Conservation (phyloP, 2,329 filamentous ascomycete species). For the Ceratocystis smalleyi region DNA sequence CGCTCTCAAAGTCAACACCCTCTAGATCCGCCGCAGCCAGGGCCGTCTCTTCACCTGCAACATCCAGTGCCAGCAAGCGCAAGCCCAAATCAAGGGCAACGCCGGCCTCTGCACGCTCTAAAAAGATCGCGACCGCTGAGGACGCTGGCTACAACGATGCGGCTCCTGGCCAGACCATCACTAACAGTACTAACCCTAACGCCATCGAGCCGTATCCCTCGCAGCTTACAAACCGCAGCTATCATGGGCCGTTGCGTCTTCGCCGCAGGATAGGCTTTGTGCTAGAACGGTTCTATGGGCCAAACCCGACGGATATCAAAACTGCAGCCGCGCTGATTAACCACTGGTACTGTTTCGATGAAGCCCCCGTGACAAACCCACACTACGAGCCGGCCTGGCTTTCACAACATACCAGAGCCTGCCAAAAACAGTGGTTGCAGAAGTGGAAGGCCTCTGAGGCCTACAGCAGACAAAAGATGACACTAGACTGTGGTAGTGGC, state of each 20-base stretch:
- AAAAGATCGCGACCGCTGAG: conserved; percentile 16
- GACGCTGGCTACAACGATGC: conserved; percentile 20
- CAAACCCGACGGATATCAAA: conserved; percentile 18
- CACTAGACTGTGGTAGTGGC: conserved; percentile 21
- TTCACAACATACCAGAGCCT: conserved; percentile 14
- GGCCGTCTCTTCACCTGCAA: conserved; percentile 22
- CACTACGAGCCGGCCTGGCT: conserved; percentile 19
- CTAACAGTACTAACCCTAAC: conserved; percentile 20
- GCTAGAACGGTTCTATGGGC: conserved; percentile 20
- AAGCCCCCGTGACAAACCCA: conserved; percentile 18
- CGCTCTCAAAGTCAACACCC: not conserved
- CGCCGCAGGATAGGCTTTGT: conserved; percentile 19
- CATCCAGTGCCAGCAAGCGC: conserved; percentile 16
- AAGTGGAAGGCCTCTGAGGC: conserved; percentile 10
- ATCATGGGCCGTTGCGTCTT: conserved; percentile 25
- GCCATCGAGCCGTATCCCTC: conserved; percentile 23
- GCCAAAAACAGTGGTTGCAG: conserved; percentile 12
- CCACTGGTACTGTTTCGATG: conserved; percentile 24
- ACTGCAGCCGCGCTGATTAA: conserved; percentile 19
- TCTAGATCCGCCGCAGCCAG: conserved; percentile 11
- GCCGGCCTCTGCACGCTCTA: conserved; percentile 21
- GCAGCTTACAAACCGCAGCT: conserved; percentile 20
- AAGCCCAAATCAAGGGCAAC: conserved; percentile 10
- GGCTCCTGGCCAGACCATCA: conserved; percentile 22
- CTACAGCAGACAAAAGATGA: conserved; percentile 1